Evolutionary conservation across 1,284 basidiomycete genomes (phyloP), one percentile per base, ranked within the genome.

Genomic region (Tylopilus sp.): DNA sequence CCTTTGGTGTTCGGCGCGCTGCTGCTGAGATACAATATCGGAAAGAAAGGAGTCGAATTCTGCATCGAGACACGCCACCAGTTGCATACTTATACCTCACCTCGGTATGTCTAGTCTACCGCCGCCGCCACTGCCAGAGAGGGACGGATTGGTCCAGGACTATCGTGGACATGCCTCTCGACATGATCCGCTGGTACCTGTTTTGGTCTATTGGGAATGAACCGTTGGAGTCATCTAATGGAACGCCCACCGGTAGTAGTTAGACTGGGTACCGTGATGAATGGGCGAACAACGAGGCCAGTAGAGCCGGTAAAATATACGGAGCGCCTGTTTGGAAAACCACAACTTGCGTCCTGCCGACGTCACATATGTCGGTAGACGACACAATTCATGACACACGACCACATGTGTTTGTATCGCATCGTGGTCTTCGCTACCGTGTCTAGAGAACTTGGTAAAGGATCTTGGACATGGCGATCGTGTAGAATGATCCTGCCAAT

Each of bases 61-160:
- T 36, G 40, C 6, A 41, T n/a, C 17, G 22, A n/a, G 37, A 29
- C 15, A 25, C 7, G 36, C 33, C 26, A 32, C 45, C 32, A n/a
- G n/a, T n/a, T 48, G 22, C 45, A 37, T 48, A 57, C 61, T 63
- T 65, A 65, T 63, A 63, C 39, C 42, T 24, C 26, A 19, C 20
- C 17, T 31, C 7, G 32, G 14, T 31, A 14, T 9, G 19, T 49
- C 48, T 33, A 10, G 44, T 49, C 44, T n/a, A n/a, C 42, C 39
- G 32, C 40, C 45, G 44, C 63, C 46, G 33, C 40, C 28, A 50
- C 43, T 43, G 37, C 22, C 26, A 47, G 46, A 10, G 19, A 28
- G 24, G 5, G 7, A 46, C 1, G 20, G 26, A 10, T 19, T 28
- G 29, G 51, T 29, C 24, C 13, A 29, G 40, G 32, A 50, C 25